Evolutionary conservation across 2,329 filamentous ascomycete genomes (phyloP), one percentile per base, ranked within the genome.

Genomic region (Fusarium sambucinum): DNA sequence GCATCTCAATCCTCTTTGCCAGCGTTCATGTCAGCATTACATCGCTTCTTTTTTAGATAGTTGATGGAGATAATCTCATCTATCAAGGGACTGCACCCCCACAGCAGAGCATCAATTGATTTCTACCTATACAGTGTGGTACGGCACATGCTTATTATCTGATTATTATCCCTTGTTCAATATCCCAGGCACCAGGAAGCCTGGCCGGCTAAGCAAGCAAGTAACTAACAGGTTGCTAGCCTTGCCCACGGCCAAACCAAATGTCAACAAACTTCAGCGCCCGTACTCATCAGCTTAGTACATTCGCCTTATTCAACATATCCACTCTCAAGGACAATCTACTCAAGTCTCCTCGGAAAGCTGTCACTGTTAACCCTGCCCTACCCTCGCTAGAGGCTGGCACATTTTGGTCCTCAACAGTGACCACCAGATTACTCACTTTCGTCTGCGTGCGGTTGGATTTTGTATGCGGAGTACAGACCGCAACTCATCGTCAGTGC

Each of bases 311-410:
- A 47, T 62, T 38, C 55, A 47, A 50, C 16, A 62, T 68, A 61
- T 55, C 71, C 71, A 65, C 69, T 46, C 48, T 52, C 63, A 56
- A 68, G 55, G 30, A 51, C 52, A 42, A 45, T 52, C 58, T 41
- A 48, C 48, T 66, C 42, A 59, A 58, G 41, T 48, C 55, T 46
- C 47, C 59, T 55, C 51, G 46, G 25, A 46, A 63, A 67, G 33
- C 44, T 47, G 37, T 58, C 48, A 35, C 44, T 69, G 37, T 52
- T 59, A 59, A 47, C 68, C 70, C 66, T 73, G 55, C 64, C 57
- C 69, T 72, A 52, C 55, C 54, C 69, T 71, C 59, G 59, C 63
- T 63, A 58, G 63, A 57, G 44, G 25, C 62, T 63, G 58, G 56
- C 59, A 66, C 61, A 63, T 65, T 63, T 54, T 66, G 59, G 37